Evolutionary conservation across 2,329 filamentous ascomycete genomes (phyloP).

Genomic region (Aureobasidium pullulans): DNA sequence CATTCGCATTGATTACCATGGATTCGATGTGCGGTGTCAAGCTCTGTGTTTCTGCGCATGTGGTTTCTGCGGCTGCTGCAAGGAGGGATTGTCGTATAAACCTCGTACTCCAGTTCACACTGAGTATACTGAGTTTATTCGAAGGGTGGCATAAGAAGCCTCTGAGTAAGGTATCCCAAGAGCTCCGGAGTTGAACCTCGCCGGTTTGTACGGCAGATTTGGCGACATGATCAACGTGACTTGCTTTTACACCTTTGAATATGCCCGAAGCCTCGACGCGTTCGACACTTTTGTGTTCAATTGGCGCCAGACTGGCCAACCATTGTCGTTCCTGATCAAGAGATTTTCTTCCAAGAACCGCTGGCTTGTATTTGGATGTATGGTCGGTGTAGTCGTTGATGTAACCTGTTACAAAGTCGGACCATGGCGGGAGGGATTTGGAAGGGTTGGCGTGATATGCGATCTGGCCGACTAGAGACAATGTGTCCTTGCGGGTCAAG

Average conservation of each 20-base stretch:
- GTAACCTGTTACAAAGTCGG: constrained; percentile 33
- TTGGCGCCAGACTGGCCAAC: constrained; percentile 28
- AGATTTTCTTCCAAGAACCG: constrained; percentile 23
- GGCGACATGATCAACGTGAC: constrained; percentile 25
- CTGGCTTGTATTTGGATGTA: constrained; percentile 25
- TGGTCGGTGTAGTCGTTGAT: constrained; percentile 32
- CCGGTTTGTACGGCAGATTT: constrained; percentile 24
- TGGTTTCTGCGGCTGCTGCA: background rate
- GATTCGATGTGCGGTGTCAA: constrained; percentile 11
- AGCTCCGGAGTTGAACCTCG: constrained; percentile 30
- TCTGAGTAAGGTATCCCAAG: constrained; percentile 29
- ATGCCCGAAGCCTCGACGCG: constrained; percentile 33
- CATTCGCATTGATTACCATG: constrained; percentile 27
- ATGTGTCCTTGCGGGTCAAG: constrained; percentile 38
- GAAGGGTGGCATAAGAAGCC: constrained; percentile 14
- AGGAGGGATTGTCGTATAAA: constrained; percentile 30
- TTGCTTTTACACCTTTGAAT: constrained; percentile 31
- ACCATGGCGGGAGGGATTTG: constrained; percentile 26
- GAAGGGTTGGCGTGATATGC: constrained; percentile 17
- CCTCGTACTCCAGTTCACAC: constrained; percentile 41
- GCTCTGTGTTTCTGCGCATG: background rate
- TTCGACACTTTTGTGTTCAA: constrained; percentile 35
- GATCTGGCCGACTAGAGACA: constrained; percentile 35
- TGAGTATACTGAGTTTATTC: constrained; percentile 31
- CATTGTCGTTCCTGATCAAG: constrained; percentile 31